Evolutionary conservation across 129 eudicot species (phyloP), one percentile per base, ranked within the genome.

Genomic region (Saposhnikovia divaricata): DNA sequence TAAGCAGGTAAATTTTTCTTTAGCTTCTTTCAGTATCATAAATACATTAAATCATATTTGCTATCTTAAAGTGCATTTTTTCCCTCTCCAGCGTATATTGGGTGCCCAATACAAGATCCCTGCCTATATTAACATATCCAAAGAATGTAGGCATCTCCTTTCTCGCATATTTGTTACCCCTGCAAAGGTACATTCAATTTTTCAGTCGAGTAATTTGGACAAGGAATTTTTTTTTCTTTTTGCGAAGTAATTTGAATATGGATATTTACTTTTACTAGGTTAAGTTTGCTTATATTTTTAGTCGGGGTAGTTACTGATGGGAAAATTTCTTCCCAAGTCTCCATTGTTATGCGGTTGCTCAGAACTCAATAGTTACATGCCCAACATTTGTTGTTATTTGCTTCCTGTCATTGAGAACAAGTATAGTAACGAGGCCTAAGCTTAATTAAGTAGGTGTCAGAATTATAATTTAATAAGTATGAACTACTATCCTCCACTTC

Each of bases 91-190:
- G 96, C 87, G 93, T 78, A 89, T 89, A 39, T 81, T 90, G 93
- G 87, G 91, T 78, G 93, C 87, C 69, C 93, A 93, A 74, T 91
- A 93, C 86, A 88, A 83, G 84, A 89, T 93, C 74, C 98, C 98
- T 0, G 97, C 90, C 81, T 91, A 90, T 80, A 96, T 94, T 83
- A 89, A 91, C 87, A 85, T 94, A 83, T 91, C 98, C 72, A 92
- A 91, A 89, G 98, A 91, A 47, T 94, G 97, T 76, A 87, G 91
- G 82, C 96, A 91, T 85, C 98, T 94, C 19, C 96, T 94, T 42
- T 90, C 98, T 77, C 97, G 93, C 80, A 91, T 94, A 77, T 90
- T 94, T 82, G 96, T 91, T 39, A 87, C 93, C 77, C 86, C 77
- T 82, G 81, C 98, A 34, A 77, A 91, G 92, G 98, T 91, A 93